Conservation (phyloP, 306 rosid species). For the Prunus padus region DNA sequence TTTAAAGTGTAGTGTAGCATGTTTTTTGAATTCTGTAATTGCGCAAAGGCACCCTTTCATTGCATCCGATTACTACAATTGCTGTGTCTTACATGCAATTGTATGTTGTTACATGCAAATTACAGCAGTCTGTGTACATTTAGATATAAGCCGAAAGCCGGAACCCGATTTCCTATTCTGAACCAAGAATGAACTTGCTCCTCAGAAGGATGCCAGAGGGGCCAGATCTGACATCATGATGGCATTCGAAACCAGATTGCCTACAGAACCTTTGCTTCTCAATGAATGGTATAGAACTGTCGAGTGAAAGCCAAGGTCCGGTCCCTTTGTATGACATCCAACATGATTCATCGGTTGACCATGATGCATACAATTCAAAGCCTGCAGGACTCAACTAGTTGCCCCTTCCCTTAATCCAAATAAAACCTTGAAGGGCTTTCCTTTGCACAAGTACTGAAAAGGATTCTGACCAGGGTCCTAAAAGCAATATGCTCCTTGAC, state of each 20-base stretch:
- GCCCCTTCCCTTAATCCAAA: constrained; percentile 15
- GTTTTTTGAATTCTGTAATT: too few species aligned
- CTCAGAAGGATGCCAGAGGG: constrained; percentile 23
- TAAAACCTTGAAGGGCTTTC: constrained; percentile 21
- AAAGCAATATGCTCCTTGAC: constrained; percentile 29
- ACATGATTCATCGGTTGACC: constrained; percentile 15
- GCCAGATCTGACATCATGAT: constrained; percentile 7
- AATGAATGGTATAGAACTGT: constrained; percentile 1
- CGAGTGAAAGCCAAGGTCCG: constrained; percentile 4
- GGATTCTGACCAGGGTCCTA: constrained; percentile 33
- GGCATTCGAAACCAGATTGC: background rate
- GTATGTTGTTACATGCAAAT: too few species aligned
- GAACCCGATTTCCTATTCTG: constrained; percentile 31
- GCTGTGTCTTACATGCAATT: too few species aligned
- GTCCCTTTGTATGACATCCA: constrained; percentile 14
- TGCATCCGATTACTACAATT: too few species aligned
- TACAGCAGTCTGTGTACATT: too few species aligned
- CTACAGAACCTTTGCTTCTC: constrained; percentile 16
- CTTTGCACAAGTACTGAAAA: constrained; percentile 29
- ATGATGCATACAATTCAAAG: constrained; percentile 9
- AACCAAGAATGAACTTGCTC: constrained; percentile 30
- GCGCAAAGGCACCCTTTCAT: too few species aligned
- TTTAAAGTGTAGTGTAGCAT: too few species aligned
- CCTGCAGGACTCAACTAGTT: constrained; percentile 15
- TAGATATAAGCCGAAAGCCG: too few species aligned